These are phyloP conservation scores for Physcia stellaris DNA, from an alignment of 495 filamentous ascomycete genomes.

Conservation along the genomic window DNA sequence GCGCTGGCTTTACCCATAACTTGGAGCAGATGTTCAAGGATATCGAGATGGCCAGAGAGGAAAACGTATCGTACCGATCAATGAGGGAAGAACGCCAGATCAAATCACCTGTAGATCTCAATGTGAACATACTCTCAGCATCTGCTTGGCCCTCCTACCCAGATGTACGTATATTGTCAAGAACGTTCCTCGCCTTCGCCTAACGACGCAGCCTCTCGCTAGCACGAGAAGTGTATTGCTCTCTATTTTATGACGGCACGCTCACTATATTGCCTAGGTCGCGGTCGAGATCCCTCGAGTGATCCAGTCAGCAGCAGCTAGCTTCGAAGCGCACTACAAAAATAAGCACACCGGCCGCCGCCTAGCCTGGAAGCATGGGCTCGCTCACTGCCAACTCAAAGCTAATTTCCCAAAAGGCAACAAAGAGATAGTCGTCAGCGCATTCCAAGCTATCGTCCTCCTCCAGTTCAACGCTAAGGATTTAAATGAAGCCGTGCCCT, in stretches of 20 bases:
- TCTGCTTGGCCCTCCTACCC: slow-evolving; percentile 89
- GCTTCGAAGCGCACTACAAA: slow-evolving; percentile 72
- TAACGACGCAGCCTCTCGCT: too few relatives aligned
- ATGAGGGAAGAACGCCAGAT: slow-evolving; percentile 33
- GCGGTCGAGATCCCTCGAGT: slow-evolving; percentile 59
- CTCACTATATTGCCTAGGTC: too few relatives aligned
- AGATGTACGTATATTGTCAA: too few relatives aligned
- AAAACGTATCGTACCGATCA: slow-evolving; percentile 64
- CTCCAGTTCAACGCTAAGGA: slow-evolving; percentile 75
- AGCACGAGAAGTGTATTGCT: too few relatives aligned
- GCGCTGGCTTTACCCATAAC: slow-evolving; percentile 86
- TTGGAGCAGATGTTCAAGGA: slow-evolving; percentile 99
- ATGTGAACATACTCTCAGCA: slow-evolving; percentile 72
- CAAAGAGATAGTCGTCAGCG: slow-evolving; percentile 78
- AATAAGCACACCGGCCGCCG: slow-evolving; percentile 75
- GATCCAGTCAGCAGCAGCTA: slow-evolving; percentile 50
- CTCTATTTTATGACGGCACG: too few relatives aligned
- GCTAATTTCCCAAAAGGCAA: slow-evolving; percentile 62
- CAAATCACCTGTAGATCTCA: slow-evolving; percentile 54
- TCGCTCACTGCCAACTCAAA: slow-evolving; percentile 73
- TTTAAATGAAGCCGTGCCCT: slow-evolving; percentile 42
- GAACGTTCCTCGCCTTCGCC: too few relatives aligned
- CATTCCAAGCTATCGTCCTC: slow-evolving; percentile 82
- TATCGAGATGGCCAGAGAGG: slow-evolving; percentile 76
- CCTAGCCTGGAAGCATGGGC: slow-evolving; percentile 81